A percentile compares a stretch with the other conserved stretches of the same genome.
Conservation (phyloP, 2,329 filamentous ascomycete species). For the Verticillium nubilum region DNA sequence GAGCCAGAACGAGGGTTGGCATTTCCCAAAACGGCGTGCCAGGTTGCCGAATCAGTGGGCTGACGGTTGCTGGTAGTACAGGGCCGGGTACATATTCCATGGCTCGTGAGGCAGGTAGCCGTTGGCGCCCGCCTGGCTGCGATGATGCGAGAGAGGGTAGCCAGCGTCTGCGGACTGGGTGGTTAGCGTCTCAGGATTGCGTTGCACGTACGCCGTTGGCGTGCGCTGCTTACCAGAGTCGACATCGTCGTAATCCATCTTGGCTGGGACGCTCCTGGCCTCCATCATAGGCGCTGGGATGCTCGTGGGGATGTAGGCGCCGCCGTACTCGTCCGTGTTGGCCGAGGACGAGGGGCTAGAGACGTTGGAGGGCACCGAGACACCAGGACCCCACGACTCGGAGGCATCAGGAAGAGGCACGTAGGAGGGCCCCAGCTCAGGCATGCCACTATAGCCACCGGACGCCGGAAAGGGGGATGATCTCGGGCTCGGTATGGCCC, state of each 20-base stretch:
- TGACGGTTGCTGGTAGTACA: slow-evolving; percentile 22
- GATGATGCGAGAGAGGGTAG: slow-evolving; percentile 23
- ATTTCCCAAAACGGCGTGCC: slow-evolving; percentile 23
- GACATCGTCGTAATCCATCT: slow-evolving; percentile 33
- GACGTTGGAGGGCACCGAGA: slow-evolving; percentile 41
- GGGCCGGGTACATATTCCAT: slow-evolving; percentile 13
- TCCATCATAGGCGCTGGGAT: slow-evolving; percentile 39
- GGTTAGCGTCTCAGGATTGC: slow-evolving; percentile 21
- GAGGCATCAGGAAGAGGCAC: slow-evolving; percentile 34
- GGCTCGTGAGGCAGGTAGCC: slow-evolving; percentile 13
- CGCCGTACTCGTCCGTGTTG: slow-evolving; percentile 40
- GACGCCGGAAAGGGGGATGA: slow-evolving; percentile 36
- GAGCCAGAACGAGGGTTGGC: slow-evolving; percentile 22
- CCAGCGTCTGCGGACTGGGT: slow-evolving; percentile 22
- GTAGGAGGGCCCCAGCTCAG: slow-evolving; percentile 35
- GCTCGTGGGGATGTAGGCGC: slow-evolving; percentile 43
- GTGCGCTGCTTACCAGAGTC: slow-evolving; percentile 10
- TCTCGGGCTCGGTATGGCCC: slow-evolving; percentile 36
- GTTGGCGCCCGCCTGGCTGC: slow-evolving; percentile 12
- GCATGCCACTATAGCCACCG: slow-evolving; percentile 34
- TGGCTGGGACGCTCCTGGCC: slow-evolving; percentile 24
- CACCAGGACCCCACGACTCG: slow-evolving; percentile 39
- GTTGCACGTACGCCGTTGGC: slow-evolving; percentile 9
- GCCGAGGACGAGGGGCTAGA: slow-evolving; percentile 47
- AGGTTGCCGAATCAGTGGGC: slow-evolving; percentile 22